Evolutionary conservation across 305 asterid species (phyloP).

Genomic region (Rubia tinctorum): DNA sequence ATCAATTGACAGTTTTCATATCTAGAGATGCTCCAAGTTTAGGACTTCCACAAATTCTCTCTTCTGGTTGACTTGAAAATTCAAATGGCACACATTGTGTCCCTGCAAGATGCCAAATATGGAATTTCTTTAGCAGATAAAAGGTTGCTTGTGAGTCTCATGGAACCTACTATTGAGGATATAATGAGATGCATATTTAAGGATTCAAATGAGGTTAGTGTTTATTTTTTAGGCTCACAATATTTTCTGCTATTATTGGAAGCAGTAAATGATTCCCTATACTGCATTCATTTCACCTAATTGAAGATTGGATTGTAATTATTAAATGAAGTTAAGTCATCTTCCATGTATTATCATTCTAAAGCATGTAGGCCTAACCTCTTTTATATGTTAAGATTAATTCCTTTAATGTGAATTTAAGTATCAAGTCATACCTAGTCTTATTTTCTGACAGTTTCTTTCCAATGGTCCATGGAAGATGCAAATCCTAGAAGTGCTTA

Average conservation of each 20-base stretch:
- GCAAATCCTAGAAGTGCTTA: slow-evolving; percentile 46
- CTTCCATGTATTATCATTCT: not conserved
- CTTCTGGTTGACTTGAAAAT: slow-evolving; percentile 46
- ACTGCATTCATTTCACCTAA: slow-evolving; percentile 11
- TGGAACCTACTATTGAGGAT: slow-evolving; percentile 77
- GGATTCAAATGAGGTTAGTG: slow-evolving; percentile 63
- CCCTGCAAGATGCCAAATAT: slow-evolving; percentile 34
- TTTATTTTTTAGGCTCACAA: slow-evolving; percentile 9
- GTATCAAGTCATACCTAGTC: not conserved
- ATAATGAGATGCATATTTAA: slow-evolving; percentile 57
- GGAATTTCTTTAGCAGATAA: slow-evolving; percentile 41
- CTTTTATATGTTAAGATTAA: not conserved
- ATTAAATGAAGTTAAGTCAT: not conserved
- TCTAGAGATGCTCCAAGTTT: not conserved
- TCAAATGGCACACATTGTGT: slow-evolving; percentile 37
- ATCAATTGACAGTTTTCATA: not conserved
- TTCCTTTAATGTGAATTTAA: not conserved
- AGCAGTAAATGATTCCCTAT: not conserved
- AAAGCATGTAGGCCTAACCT: slow-evolving; percentile 7
- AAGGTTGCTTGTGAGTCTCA: slow-evolving; percentile 43
- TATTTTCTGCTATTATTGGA: not conserved
- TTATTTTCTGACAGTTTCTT: not conserved
- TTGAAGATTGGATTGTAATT: not conserved
- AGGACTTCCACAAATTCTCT: not conserved
- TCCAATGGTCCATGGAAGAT: slow-evolving; percentile 7